These are phyloP conservation scores for Willaertia magna DNA, from an alignment of 208 protist species.

Conservation along the genomic window DNA sequence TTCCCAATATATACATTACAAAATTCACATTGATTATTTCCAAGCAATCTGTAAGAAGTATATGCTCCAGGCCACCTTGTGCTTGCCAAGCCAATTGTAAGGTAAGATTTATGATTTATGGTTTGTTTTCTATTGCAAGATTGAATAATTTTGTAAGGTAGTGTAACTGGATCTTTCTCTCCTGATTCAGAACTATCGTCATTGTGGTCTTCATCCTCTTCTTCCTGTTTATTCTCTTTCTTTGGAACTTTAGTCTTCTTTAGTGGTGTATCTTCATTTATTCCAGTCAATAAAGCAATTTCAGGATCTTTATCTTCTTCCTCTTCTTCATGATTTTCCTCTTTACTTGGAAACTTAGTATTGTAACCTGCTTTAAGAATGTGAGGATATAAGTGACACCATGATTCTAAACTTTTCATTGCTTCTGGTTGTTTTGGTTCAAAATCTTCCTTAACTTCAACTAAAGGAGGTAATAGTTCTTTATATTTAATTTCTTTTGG, in stretches of 20 bases:
- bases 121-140: not conserved
- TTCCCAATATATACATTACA: constrained; percentile 30
- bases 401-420: constrained; percentile 44
- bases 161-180: not conserved
- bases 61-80: not conserved
- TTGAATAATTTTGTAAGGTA: not conserved
- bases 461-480: constrained; percentile 58
- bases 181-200: not conserved
- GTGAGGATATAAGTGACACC: not conserved
- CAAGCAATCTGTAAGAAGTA: not conserved
- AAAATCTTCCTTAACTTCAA: constrained; percentile 44
- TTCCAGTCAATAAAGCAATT: not conserved
- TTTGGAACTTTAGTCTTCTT: not conserved
- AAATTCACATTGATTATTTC: not conserved
- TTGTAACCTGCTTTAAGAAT: not conserved
- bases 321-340: not conserved
- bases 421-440: constrained; percentile 51
- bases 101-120: not conserved
- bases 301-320: not conserved
- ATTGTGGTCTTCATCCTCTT: not conserved
- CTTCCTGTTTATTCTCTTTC: not conserved
- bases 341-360: not conserved
- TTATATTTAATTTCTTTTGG: constrained; percentile 50
- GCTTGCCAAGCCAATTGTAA: not conserved
- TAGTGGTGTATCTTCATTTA: not conserved